phyloP scores from a whole-genome alignment of 2,329 filamentous ascomycete genomes.

The Hypoxylon sp. region DNA sequence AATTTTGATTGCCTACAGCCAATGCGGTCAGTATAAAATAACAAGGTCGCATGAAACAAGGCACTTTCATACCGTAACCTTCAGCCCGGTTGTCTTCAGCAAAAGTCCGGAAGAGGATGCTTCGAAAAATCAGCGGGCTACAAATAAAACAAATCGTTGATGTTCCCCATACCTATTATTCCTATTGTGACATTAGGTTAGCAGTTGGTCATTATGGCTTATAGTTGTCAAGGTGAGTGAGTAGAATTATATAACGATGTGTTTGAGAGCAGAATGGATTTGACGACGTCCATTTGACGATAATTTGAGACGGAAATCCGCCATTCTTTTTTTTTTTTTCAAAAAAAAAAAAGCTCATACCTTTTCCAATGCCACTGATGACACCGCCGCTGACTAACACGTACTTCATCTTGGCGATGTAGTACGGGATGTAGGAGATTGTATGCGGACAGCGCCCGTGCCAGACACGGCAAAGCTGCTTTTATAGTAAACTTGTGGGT shows the following conservation, averaged over 20 bases:
- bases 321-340: too few relatives aligned
- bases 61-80: constrained; percentile 73
- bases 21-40: constrained; percentile 9
- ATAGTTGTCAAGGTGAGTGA: neutral
- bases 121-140: constrained; percentile 63
- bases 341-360: constrained; percentile 23
- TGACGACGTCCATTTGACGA: neutral
- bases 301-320: neutral
- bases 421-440: neutral
- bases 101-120: constrained; percentile 81
- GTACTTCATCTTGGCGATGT: constrained; percentile 77
- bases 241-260: neutral
- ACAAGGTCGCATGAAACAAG: constrained; percentile 49
- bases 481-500: neutral
- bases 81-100: constrained; percentile 84
- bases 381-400: constrained; percentile 84
- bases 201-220: neutral
- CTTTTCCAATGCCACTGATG: constrained; percentile 51
- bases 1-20: constrained; percentile 60
- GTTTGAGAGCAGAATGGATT: neutral
- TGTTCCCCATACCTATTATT: constrained; percentile 48
- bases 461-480: constrained; percentile 4
- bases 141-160: constrained; percentile 2
- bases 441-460: constrained; percentile 3
- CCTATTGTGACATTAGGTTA: constrained; percentile 25